Evolutionary conservation across 2,329 filamentous ascomycete genomes (phyloP).

Genomic region (Trichoderma cornu-damae): DNA sequence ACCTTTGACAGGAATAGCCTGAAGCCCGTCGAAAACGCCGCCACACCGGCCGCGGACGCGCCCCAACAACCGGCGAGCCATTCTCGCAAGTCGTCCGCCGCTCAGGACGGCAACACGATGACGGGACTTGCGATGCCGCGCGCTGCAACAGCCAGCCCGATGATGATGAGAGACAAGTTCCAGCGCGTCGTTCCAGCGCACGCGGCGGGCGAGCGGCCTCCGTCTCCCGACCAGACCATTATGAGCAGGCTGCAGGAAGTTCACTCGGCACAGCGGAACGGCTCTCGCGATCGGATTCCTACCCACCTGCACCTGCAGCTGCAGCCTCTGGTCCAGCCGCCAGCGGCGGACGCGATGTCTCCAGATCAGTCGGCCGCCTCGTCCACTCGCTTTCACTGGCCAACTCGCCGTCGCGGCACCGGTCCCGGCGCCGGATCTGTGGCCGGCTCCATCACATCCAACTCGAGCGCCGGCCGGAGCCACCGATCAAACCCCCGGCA

Average conservation of each 20-base stretch:
- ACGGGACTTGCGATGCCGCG: slow-evolving; percentile 51
- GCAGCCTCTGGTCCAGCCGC: slow-evolving; percentile 49
- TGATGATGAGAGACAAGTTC: slow-evolving; percentile 52
- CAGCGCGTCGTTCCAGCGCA: slow-evolving; percentile 32
- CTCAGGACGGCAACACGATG: slow-evolving; percentile 36
- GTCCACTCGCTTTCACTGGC: slow-evolving; percentile 52
- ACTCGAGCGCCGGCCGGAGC: slow-evolving; percentile 47
- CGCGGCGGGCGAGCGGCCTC: slow-evolving; percentile 46
- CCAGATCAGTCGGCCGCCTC: slow-evolving; percentile 52
- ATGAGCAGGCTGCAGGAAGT: slow-evolving; percentile 57
- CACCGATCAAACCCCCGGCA: slow-evolving; percentile 53
- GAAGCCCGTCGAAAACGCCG: slow-evolving; percentile 25
- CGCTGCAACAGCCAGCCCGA: slow-evolving; percentile 62
- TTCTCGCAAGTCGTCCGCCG: slow-evolving; percentile 35
- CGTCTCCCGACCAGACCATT: slow-evolving; percentile 57
- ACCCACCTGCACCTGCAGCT: slow-evolving; percentile 62
- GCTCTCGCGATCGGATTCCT: slow-evolving; percentile 74
- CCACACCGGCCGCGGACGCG: slow-evolving; percentile 26
- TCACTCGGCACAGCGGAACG: slow-evolving; percentile 56
- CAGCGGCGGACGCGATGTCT: slow-evolving; percentile 50
- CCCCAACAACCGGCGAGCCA: slow-evolving; percentile 31
- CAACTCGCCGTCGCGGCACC: slow-evolving; percentile 47
- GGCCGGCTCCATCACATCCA: slow-evolving; percentile 53
- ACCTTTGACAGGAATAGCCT: slow-evolving; percentile 32
- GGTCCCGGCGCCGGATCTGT: slow-evolving; percentile 54